Percentiles rank a stretch among this genome's conserved stretches.
Conservation (phyloP, 257 asterid species). For the Scutellaria galericulata region DNA sequence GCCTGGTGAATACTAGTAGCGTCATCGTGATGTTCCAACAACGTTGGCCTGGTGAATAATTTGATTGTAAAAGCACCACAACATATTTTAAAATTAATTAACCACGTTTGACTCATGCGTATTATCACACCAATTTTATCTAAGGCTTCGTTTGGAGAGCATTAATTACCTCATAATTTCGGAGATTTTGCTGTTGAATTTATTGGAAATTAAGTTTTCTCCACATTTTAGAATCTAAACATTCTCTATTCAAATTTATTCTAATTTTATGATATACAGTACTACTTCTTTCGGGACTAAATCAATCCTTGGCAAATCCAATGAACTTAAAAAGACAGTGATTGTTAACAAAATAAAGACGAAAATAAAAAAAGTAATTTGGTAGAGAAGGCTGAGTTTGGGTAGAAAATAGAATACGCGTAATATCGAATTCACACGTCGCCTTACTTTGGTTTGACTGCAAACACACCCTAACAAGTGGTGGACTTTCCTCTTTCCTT, state of each 20-base stretch:
- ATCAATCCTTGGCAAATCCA: slow-evolving; percentile 2
- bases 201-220: no score
- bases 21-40: background rate
- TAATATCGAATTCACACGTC: slow-evolving; percentile 13
- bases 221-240: no score
- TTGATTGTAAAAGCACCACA: background rate
- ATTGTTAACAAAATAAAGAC: background rate
- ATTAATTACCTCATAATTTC: no score
- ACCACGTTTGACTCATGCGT: background rate
- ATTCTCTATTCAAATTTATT: no score
- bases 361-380: background rate
- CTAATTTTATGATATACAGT: no score
- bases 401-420: background rate
- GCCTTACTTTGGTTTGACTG: slow-evolving; percentile 28
- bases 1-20: background rate
- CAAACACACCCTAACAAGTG: background rate
- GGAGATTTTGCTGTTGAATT: no score
- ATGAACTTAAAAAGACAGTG: slow-evolving; percentile 1
- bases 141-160: background rate
- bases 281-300: background rate
- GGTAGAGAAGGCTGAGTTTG: slow-evolving; percentile 5
- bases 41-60: background rate
- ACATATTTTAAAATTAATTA: background rate
- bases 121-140: no score
- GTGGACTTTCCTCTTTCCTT: slow-evolving; percentile 21